These are phyloP conservation scores for Coemansia sp. DNA, from an alignment of 192 early-diverging fungal genomes.

Conservation along the genomic window DNA sequence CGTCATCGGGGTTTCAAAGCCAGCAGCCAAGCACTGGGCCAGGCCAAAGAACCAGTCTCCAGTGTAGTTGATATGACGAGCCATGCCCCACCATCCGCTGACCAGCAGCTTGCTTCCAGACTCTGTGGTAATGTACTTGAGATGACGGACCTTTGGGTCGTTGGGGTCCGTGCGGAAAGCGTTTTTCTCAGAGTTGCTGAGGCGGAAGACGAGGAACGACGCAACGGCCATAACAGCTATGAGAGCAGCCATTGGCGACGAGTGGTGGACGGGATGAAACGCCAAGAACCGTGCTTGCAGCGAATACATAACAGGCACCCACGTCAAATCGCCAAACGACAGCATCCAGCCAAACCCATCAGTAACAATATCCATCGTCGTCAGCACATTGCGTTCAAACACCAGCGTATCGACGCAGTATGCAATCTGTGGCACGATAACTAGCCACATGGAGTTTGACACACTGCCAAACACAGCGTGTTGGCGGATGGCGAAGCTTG, in stretches of 20 bases:
- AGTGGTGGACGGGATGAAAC: constrained; percentile 63
- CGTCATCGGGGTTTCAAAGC: constrained; percentile 74
- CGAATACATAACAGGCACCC: constrained; percentile 90
- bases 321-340: constrained; percentile 74
- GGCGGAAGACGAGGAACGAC: constrained; percentile 85
- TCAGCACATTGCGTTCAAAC: constrained; percentile 71
- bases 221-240: constrained; percentile 50
- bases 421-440: constrained; percentile 70
- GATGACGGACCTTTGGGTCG: constrained; percentile 60
- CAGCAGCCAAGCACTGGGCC: constrained; percentile 85
- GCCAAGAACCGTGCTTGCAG: constrained; percentile 87
- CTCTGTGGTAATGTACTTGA: constrained; percentile 84
- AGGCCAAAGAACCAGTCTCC: constrained; percentile 94
- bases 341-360: constrained; percentile 96
- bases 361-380: constrained; percentile 97
- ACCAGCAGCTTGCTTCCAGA: constrained; percentile 76
- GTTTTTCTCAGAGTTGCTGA: constrained; percentile 89
- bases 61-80: constrained; percentile 93
- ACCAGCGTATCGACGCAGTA: constrained; percentile 84
- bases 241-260: constrained; percentile 37
- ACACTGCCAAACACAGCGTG: constrained; percentile 61
- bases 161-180: constrained; percentile 73
- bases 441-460: constrained; percentile 75
- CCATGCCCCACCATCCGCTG: constrained; percentile 92
- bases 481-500: constrained; percentile 75